Evolutionary conservation across 768 basidiomycete species (phyloP).

Genomic region (Leccinum incarnatum): DNA sequence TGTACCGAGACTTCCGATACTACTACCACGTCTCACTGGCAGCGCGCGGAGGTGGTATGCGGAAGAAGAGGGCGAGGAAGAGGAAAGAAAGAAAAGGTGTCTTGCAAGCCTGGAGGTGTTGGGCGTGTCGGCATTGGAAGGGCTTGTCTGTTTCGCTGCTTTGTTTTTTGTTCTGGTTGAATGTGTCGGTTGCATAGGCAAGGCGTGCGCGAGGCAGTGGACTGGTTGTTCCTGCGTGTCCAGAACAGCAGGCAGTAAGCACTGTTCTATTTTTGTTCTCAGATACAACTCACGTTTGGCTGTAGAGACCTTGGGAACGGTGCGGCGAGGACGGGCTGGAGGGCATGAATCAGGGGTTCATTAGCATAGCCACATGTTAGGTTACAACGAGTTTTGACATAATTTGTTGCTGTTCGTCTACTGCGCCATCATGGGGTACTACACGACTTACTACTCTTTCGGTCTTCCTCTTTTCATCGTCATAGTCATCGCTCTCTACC

Average conservation of each 20-base stretch:
- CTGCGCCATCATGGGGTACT: conserved; percentile 25
- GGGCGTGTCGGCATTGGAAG: conserved; percentile 88
- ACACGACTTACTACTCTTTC: conserved; percentile 55
- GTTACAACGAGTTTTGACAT: no score
- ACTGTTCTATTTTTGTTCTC: background rate
- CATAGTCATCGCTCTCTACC: conserved; percentile 72
- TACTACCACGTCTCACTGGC: conserved; percentile 27
- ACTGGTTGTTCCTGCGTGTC: conserved; percentile 93
- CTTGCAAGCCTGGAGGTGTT: conserved; percentile 83
- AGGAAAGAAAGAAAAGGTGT: conserved; percentile 46
- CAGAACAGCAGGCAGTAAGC: conserved; percentile 78
- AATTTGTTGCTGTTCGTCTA: background rate
- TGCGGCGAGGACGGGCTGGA: conserved; percentile 11
- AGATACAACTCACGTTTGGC: background rate
- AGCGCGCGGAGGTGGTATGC: conserved; percentile 56
- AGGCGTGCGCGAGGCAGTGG: conserved; percentile 84
- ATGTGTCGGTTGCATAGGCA: conserved; percentile 47
- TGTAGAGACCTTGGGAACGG: conserved; percentile 21
- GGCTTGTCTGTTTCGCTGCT: conserved; percentile 47
- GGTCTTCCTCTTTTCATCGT: conserved; percentile 66
- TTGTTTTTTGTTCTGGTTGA: background rate
- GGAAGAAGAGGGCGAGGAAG: conserved; percentile 45
- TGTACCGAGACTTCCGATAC: conserved; percentile 29
- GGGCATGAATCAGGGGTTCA: conserved; percentile 5
- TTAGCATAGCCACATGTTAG: conserved; percentile 15